A percentile compares a stretch with the other conserved stretches of the same genome.
These are phyloP conservation scores for Dryas drummondii DNA, from an alignment of 306 rosid species.

Conservation along the genomic window DNA sequence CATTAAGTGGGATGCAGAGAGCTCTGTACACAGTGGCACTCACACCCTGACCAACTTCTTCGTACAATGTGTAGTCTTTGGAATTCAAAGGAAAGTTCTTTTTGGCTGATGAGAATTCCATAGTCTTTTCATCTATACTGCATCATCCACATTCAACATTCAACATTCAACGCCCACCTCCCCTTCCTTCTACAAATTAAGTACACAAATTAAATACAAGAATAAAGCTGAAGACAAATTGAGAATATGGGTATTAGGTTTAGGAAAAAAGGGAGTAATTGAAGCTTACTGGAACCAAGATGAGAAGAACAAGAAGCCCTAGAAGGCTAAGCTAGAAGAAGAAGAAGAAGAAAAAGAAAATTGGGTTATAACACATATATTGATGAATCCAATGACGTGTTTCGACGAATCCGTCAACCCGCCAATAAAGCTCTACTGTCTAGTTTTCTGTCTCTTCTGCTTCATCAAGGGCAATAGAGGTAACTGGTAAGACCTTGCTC, in stretches of 20 bases:
- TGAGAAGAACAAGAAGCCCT: neutral
- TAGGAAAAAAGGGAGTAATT: neutral
- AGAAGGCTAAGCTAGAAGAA: neutral
- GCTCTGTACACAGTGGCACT: slow-evolving; percentile 89
- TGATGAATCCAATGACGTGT: slow-evolving; percentile 15
- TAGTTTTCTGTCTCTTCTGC: slow-evolving; percentile 2
- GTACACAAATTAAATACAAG: neutral
- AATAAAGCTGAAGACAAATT: neutral
- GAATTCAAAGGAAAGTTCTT: slow-evolving; percentile 70
- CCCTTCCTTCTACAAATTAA: slow-evolving; percentile 12
- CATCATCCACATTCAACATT: slow-evolving; percentile 3
- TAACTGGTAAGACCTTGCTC: too few relatives aligned
- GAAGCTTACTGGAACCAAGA: neutral
- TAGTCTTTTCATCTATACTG: slow-evolving; percentile 26
- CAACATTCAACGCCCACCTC: slow-evolving; percentile 1
- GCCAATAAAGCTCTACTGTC: neutral
- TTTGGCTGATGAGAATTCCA: slow-evolving; percentile 49
- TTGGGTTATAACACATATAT: neutral
- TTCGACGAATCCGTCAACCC: slow-evolving; percentile 12
- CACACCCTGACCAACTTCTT: slow-evolving; percentile 97
- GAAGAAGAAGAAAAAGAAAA: neutral
- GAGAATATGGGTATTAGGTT: too few relatives aligned
- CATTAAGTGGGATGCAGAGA: slow-evolving; percentile 76
- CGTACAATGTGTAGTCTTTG: slow-evolving; percentile 66
- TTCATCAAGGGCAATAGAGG: neutral